Conservation (phyloP, 2,329 filamentous ascomycete genomes). For the Fusarium musae region DNA sequence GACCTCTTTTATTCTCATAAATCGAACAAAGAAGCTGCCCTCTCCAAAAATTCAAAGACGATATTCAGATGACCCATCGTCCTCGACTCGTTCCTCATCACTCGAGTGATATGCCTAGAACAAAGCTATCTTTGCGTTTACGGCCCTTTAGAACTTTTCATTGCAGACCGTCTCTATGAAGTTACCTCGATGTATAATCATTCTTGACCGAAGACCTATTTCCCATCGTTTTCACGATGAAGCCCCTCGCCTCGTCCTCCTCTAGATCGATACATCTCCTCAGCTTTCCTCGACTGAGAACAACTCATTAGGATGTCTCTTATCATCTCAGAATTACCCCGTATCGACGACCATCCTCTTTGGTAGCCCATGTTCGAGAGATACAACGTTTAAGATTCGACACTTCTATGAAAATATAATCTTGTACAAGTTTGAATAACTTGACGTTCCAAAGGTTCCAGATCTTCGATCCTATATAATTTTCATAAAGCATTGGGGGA, state of each 20-base stretch:
- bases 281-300: not conserved
- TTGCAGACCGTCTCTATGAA: fast-evolving
- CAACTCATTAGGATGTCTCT: not conserved
- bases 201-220: not conserved
- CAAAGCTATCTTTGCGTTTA: not conserved
- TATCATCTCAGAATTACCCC: too few species aligned
- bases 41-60: slow-evolving; percentile 16
- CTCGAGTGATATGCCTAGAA: not conserved
- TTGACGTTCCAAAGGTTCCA: not conserved
- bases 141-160: fast-evolving
- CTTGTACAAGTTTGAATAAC: not conserved
- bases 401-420: too few species aligned
- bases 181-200: fast-evolving
- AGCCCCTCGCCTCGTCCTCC: not conserved
- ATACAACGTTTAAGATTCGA: too few species aligned
- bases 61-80: not conserved
- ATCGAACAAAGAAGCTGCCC: not conserved
- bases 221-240: not conserved
- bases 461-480: not conserved
- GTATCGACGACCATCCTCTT: too few species aligned
- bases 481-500: fast-evolving
- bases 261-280: fast-evolving
- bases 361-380: too few species aligned
- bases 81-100: not conserved
- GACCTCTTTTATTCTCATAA: not conserved